Conservation (phyloP, 306 rosid species). For the Abrus pulchellus region DNA sequence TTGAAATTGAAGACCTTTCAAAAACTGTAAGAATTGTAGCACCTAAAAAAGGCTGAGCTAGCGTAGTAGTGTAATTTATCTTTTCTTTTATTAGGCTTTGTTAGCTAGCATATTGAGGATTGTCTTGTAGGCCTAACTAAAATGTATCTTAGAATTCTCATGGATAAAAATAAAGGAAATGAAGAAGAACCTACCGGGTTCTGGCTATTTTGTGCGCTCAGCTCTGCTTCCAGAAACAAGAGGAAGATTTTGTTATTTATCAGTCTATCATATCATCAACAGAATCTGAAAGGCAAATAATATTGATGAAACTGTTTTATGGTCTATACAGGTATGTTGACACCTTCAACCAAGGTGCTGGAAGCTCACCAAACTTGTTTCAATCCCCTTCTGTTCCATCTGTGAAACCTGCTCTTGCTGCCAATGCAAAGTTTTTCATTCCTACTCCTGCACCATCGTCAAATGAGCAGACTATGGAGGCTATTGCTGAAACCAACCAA, state of each 20-base stretch:
- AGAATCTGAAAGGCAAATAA: constrained; percentile 34
- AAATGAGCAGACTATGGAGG: constrained; percentile 64
- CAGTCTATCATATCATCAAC: neutral
- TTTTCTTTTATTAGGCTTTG: neutral
- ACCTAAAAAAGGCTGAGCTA: neutral
- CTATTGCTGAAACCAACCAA: constrained; percentile 68
- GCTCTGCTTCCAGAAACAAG: constrained; percentile 25
- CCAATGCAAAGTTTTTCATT: constrained; percentile 81
- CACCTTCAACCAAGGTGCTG: constrained; percentile 88
- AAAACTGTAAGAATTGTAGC: constrained; percentile 26
- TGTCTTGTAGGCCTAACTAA: constrained; percentile 13
- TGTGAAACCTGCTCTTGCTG: constrained; percentile 67
- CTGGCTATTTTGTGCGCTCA: constrained; percentile 9
- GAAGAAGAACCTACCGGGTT: constrained; percentile 3
- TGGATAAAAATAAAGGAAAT: neutral
- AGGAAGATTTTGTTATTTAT: constrained; percentile 20
- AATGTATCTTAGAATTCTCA: constrained; percentile 13
- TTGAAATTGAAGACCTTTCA: constrained; percentile 7
- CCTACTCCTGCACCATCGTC: constrained; percentile 69
- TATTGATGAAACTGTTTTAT: constrained; percentile 50
- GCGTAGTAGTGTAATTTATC: neutral
- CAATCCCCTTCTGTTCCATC: constrained; percentile 76
- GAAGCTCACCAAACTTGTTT: constrained; percentile 72
- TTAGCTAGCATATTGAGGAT: neutral
- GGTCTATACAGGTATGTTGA: constrained; percentile 82